Conservation (phyloP, 164 flowering plant species). For the Saururus chinensis region DNA sequence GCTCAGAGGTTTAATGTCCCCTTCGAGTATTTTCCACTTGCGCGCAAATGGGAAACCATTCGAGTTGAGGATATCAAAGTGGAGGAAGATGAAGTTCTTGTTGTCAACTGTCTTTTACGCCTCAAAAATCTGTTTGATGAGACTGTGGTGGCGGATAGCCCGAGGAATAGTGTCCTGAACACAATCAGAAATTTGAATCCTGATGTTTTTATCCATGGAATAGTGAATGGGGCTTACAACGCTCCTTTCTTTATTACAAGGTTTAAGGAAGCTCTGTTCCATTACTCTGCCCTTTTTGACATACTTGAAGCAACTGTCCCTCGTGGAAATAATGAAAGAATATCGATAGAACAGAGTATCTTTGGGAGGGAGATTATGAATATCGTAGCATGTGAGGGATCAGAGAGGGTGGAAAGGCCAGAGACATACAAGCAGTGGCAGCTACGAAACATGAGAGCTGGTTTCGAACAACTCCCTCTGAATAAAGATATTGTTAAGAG, state of each 20-base stretch:
- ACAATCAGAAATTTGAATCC: slow-evolving; percentile 54
- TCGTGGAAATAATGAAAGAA: slow-evolving; percentile 50
- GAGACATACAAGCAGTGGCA: slow-evolving; percentile 89
- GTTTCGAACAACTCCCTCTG: slow-evolving; percentile 55
- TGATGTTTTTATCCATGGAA: slow-evolving; percentile 49
- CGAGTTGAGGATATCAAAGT: slow-evolving; percentile 56
- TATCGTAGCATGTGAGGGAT: slow-evolving; percentile 75
- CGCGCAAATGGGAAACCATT: slow-evolving; percentile 73
- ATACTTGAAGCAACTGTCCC: slow-evolving; percentile 67
- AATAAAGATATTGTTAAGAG: slow-evolving; percentile 27
- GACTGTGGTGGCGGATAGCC: slow-evolving; percentile 47
- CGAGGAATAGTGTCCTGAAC: slow-evolving; percentile 44
- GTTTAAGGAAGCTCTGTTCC: slow-evolving; percentile 72
- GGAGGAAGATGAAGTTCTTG: slow-evolving; percentile 48
- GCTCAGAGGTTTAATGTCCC: slow-evolving; percentile 63
- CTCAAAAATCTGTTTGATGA: slow-evolving; percentile 56
- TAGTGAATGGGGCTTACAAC: slow-evolving; percentile 57
- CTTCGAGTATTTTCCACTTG: slow-evolving; percentile 63
- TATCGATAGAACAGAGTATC: slow-evolving; percentile 51
- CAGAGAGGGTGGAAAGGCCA: slow-evolving; percentile 85
- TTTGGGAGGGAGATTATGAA: slow-evolving; percentile 60
- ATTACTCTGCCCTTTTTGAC: slow-evolving; percentile 69
- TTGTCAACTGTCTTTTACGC: slow-evolving; percentile 57
- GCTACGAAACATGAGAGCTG: slow-evolving; percentile 47
- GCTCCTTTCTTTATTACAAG: slow-evolving; percentile 82